Conservation (phyloP, 1,139 yeast genomes). For the Trichomonascaceae sp. region DNA sequence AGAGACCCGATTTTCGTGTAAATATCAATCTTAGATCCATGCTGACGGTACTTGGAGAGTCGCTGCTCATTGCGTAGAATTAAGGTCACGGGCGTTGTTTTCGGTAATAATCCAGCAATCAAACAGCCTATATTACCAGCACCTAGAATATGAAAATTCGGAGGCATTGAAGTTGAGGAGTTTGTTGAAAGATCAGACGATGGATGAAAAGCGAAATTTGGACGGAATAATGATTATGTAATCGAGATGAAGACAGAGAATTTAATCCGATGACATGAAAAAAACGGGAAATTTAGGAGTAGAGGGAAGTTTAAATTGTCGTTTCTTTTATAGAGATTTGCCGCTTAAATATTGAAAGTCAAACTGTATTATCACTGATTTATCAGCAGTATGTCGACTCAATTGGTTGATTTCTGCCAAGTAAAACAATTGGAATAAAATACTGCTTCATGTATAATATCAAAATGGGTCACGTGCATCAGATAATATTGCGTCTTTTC, state of each 20-base stretch:
- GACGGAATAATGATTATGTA: neutral
- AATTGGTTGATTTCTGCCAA: too few species aligned
- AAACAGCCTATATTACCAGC: conserved; percentile 37
- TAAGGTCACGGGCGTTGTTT: conserved; percentile 38
- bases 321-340: neutral
- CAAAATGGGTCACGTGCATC: too few species aligned
- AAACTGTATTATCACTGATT: too few species aligned
- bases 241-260: neutral
- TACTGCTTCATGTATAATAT: too few species aligned
- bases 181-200: neutral
- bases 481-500: too few species aligned
- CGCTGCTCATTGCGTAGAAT: conserved; percentile 31
- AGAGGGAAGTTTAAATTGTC: too few species aligned
- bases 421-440: too few species aligned
- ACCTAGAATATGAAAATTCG: conserved; percentile 30
- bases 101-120: conserved; percentile 33
- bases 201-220: neutral
- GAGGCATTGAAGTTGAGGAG: conserved; percentile 2
- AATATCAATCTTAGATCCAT: conserved; percentile 33
- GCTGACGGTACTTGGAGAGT: conserved; percentile 2
- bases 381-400: too few species aligned
- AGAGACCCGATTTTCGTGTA: conserved; percentile 12
- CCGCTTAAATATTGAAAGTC: too few species aligned
- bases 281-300: too few species aligned
- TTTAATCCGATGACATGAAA: too few species aligned